These are phyloP conservation scores for Chalaropsis thielavioides DNA, from an alignment of 2,329 filamentous ascomycete genomes.

Conservation along the genomic window DNA sequence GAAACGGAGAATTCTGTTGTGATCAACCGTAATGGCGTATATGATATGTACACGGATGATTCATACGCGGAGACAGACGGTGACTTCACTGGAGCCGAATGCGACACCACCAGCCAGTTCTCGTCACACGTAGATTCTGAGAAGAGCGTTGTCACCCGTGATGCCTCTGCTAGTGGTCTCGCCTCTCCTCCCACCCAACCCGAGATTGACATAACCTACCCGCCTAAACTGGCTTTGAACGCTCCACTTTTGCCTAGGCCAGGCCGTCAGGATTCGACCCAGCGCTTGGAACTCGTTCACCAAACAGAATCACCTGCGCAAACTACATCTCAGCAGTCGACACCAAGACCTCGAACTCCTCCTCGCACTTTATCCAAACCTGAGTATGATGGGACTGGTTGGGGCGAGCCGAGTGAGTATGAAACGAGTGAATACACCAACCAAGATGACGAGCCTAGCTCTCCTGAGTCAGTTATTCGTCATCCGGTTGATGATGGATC, in stretches of 20 bases:
- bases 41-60: constrained; percentile 28
- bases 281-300: not conserved
- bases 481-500: constrained; percentile 40
- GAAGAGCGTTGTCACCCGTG: constrained; percentile 24
- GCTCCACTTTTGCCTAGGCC: constrained; percentile 23
- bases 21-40: constrained; percentile 14
- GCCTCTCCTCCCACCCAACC: constrained; percentile 14
- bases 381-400: constrained; percentile 49
- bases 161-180: constrained; percentile 12
- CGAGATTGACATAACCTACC: constrained; percentile 14
- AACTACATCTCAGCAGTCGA: not conserved
- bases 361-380: constrained; percentile 36
- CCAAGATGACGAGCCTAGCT: constrained; percentile 48
- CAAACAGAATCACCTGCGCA: not conserved
- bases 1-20: constrained; percentile 23
- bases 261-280: constrained; percentile 6
- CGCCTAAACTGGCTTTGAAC: constrained; percentile 20
- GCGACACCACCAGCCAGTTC: constrained; percentile 23
- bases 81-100: constrained; percentile 19
- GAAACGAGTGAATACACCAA: constrained; percentile 23
- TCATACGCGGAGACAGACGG: constrained; percentile 32
- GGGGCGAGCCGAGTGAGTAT: constrained; percentile 35
- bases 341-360: constrained; percentile 35
- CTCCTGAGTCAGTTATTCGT: constrained; percentile 81
- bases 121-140: constrained; percentile 22